These are phyloP conservation scores for Colletotrichum chlorophyti DNA, from an alignment of 2,329 filamentous ascomycete species.

Conservation along the genomic window DNA sequence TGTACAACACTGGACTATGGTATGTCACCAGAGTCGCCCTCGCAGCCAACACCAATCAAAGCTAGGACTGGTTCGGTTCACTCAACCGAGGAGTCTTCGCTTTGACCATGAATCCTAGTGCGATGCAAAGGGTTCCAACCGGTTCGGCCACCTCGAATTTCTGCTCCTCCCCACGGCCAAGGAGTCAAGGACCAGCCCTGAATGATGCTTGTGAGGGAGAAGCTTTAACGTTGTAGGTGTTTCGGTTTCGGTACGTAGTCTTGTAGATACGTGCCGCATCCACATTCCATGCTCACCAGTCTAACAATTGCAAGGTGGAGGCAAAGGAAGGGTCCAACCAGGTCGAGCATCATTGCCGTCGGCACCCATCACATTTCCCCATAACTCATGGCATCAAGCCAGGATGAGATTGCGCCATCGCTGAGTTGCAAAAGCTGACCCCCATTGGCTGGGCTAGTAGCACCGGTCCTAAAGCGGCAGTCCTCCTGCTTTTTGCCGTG, in stretches of 20 bases:
- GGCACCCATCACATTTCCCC: constrained; percentile 2
- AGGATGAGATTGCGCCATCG: constrained; percentile 30
- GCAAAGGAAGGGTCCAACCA: constrained; percentile 14
- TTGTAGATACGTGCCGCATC: too few species aligned
- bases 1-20: background rate
- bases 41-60: too few species aligned
- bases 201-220: background rate
- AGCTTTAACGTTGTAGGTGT: too few species aligned
- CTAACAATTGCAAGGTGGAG: background rate
- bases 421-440: constrained; percentile 27
- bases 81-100: background rate
- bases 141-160: background rate
- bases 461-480: constrained; percentile 9
- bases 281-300: too few species aligned
- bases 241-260: too few species aligned
- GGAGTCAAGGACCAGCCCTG: constrained; percentile 9
- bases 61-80: background rate
- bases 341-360: constrained; percentile 24
- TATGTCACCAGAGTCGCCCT: background rate
- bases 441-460: constrained; percentile 13
- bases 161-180: too few species aligned
- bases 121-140: background rate
- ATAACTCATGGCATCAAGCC: constrained; percentile 27
- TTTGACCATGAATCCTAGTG: background rate
- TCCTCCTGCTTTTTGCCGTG: constrained; percentile 13